Evolutionary conservation across 2,329 filamentous ascomycete genomes (phyloP).

Genomic region (Lecanicillium sp.): DNA sequence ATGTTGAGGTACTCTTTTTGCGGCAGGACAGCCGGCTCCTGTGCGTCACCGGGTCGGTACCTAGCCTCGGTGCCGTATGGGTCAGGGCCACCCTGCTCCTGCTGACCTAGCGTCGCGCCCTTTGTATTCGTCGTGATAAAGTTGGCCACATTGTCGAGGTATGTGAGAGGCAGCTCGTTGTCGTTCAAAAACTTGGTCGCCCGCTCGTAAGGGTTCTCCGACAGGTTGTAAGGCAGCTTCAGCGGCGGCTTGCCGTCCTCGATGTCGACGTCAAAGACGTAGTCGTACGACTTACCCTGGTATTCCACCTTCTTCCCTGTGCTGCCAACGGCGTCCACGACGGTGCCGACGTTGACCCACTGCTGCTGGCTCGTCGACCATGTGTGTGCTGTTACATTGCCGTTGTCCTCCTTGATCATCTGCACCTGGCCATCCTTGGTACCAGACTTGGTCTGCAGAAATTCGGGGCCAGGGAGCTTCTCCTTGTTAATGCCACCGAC

Average conservation of each 20-base stretch:
- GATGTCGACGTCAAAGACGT: slow-evolving; percentile 93
- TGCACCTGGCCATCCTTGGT: slow-evolving; percentile 96
- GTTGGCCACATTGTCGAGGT: slow-evolving; percentile 85
- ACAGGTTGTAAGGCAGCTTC: slow-evolving; percentile 90
- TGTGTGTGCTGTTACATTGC: slow-evolving; percentile 77
- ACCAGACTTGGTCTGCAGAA: slow-evolving; percentile 72
- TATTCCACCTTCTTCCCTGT: slow-evolving; percentile 72
- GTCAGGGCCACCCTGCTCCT: slow-evolving; percentile 49
- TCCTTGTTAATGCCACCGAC: slow-evolving; percentile 84
- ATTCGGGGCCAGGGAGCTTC: slow-evolving; percentile 81
- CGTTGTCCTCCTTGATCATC: slow-evolving; percentile 79
- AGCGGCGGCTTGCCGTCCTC: slow-evolving; percentile 88
- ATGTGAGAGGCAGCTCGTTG: slow-evolving; percentile 80
- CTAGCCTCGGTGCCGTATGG: slow-evolving; percentile 72
- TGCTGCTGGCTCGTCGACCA: slow-evolving; percentile 69
- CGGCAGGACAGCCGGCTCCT: slow-evolving; percentile 59
- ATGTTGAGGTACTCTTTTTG: slow-evolving; percentile 77
- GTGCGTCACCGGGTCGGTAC: slow-evolving; percentile 65
- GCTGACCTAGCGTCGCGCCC: slow-evolving; percentile 72
- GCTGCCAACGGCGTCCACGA: slow-evolving; percentile 83
- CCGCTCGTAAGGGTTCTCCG: slow-evolving; percentile 86
- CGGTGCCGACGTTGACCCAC: slow-evolving; percentile 89
- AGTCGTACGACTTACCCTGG: slow-evolving; percentile 86
- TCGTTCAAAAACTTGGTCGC: slow-evolving; percentile 86
- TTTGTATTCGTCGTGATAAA: slow-evolving; percentile 90